Conservation (phyloP, 768 basidiomycete genomes). For the Mycena maculata region DNA sequence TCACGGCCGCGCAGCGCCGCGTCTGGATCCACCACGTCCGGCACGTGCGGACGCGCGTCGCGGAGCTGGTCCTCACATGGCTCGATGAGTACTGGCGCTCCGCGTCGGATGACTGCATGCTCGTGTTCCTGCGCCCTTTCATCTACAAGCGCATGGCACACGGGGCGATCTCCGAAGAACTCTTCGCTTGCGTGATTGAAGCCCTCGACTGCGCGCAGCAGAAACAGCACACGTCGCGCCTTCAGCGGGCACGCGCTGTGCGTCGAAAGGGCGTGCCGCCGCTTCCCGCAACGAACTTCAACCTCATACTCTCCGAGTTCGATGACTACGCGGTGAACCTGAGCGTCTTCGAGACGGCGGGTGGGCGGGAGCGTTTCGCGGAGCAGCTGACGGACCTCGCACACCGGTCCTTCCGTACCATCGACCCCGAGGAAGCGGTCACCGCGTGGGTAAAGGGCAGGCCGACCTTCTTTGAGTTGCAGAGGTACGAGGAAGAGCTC, state of each 20-base stretch:
- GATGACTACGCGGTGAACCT: conserved; percentile 45
- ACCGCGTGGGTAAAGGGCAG: conserved; percentile 52
- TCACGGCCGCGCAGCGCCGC: conserved; percentile 47
- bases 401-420: conserved; percentile 50
- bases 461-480: conserved; percentile 35
- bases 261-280: conserved; percentile 33
- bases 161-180: conserved; percentile 42
- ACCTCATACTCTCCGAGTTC: conserved; percentile 40
- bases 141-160: conserved; percentile 37
- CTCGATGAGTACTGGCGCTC: conserved; percentile 75
- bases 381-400: conserved; percentile 56
- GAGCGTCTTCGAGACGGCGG: conserved; percentile 47
- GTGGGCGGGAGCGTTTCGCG: conserved; percentile 57
- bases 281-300: conserved; percentile 37
- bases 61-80: conserved; percentile 75
- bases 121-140: conserved; percentile 44
- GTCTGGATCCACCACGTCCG: conserved; percentile 55
- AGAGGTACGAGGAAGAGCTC: conserved; percentile 44
- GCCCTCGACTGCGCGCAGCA: conserved; percentile 41
- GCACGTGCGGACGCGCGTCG: conserved; percentile 68
- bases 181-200: conserved; percentile 42
- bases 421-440: conserved; percentile 59
- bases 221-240: conserved; percentile 14
- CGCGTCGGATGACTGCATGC: conserved; percentile 58
- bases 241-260: conserved; percentile 16